These are phyloP conservation scores for Mycosphaerella arachidis DNA, from an alignment of 2,329 filamentous ascomycete genomes.

Conservation along the genomic window DNA sequence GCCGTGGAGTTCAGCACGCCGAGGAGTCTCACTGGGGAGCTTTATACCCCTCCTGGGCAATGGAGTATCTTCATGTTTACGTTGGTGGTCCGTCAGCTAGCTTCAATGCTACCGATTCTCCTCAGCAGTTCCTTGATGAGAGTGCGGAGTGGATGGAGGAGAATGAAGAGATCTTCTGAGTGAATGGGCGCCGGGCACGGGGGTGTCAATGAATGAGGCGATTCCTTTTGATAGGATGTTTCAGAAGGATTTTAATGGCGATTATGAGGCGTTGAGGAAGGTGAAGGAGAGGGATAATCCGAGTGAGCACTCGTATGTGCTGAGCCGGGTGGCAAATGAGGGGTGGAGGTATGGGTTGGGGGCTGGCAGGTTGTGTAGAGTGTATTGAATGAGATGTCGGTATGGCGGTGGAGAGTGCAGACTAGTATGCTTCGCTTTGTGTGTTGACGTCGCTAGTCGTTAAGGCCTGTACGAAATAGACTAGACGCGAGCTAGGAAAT, in stretches of 20 bases:
- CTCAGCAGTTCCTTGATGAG: conserved; percentile 11
- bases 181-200: conserved; percentile 37
- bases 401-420: no score
- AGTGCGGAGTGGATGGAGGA: conserved; percentile 20
- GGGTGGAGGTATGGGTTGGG: conserved; percentile 25
- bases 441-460: no score
- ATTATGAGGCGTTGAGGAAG: conserved; percentile 32
- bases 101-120: conserved; percentile 4
- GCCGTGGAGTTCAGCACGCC: conserved; percentile 28
- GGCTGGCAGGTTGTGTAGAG: conserved; percentile 21
- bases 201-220: conserved; percentile 43
- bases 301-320: conserved; percentile 21
- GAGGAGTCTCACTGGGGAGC: conserved; percentile 26
- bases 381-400: no score
- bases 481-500: no score
- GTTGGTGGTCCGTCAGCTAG: conserved; percentile 21
- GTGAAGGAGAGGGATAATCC: conserved; percentile 45
- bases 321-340: conserved; percentile 24
- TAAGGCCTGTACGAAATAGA: no score
- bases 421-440: no score
- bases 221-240: conserved; percentile 40
- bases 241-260: conserved; percentile 41
- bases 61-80: conserved; percentile 33
- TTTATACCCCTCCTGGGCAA: conserved; percentile 34
- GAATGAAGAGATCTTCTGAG: conserved; percentile 26